Percentiles rank a stretch among this genome's conserved stretches.
These are phyloP conservation scores for Globisporangium nunn DNA, from an alignment of 352 stramenopile species.

Conservation along the genomic window DNA sequence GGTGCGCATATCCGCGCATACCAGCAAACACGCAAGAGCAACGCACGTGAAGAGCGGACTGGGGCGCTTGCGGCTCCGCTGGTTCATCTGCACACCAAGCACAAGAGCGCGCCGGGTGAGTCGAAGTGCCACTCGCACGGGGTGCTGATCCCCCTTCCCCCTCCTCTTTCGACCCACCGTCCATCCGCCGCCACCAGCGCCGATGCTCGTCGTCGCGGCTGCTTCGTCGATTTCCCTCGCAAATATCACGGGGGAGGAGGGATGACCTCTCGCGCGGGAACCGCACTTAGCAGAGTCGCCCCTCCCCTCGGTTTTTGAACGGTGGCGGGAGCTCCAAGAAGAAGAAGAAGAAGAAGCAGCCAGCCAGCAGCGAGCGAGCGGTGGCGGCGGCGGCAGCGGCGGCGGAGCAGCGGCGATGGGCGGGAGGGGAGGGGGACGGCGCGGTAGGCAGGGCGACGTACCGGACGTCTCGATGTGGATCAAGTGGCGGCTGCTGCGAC, in stretches of 20 bases:
- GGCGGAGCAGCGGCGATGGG: slow-evolving; percentile 20
- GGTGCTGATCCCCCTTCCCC: background rate
- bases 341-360: background rate
- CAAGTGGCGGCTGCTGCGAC: background rate
- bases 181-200: background rate
- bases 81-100: background rate
- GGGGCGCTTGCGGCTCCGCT: background rate
- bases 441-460: background rate
- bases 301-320: slow-evolving; percentile 1
- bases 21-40: background rate
- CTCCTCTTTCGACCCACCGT: background rate
- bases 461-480: background rate
- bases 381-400: too few species aligned
- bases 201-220: background rate
- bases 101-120: background rate
- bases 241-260: background rate
- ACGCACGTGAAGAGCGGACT: slow-evolving; percentile 4
- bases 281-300: background rate
- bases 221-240: background rate
- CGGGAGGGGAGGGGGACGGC: slow-evolving; percentile 11
- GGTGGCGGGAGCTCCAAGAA: background rate
- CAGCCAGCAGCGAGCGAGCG: too few species aligned
- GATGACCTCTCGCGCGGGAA: slow-evolving; percentile 1
- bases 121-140: background rate
- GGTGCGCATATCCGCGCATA: background rate